Evolutionary conservation across 495 filamentous ascomycete species (phyloP).

Genomic region (Penicillium psychrofluorescens): DNA sequence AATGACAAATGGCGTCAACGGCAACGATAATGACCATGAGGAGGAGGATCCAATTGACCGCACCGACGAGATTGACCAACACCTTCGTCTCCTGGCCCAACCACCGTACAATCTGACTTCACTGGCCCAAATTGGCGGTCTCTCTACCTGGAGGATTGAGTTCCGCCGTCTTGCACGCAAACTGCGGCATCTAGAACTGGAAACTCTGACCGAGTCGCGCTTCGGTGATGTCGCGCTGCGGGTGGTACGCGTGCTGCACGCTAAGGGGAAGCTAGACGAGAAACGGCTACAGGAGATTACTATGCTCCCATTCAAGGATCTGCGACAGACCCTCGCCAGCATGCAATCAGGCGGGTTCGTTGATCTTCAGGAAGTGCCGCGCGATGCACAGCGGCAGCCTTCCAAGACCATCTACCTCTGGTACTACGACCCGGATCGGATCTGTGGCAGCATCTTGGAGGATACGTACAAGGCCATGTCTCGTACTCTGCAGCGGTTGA

Average conservation of each 20-base stretch:
- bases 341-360: constrained; percentile 80
- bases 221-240: constrained; percentile 72
- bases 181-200: constrained; percentile 67
- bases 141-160: constrained; percentile 72
- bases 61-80: constrained; percentile 57
- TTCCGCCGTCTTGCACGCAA: constrained; percentile 61
- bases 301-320: constrained; percentile 69
- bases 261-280: constrained; percentile 87
- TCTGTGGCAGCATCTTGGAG: constrained; percentile 57
- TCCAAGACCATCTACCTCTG: constrained; percentile 80
- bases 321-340: constrained; percentile 69
- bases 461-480: constrained; percentile 84
- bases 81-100: constrained; percentile 68
- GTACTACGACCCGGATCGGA: constrained; percentile 75
- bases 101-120: constrained; percentile 57
- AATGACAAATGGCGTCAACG: constrained; percentile 34
- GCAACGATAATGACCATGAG: constrained; percentile 12
- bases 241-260: constrained; percentile 70
- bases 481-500: constrained; percentile 68
- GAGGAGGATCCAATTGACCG: constrained; percentile 28
- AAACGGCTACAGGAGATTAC: constrained; percentile 68
- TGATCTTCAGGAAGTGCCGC: constrained; percentile 86
- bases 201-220: constrained; percentile 64
- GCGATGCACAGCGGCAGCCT: constrained; percentile 68
- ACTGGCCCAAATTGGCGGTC: constrained; percentile 40